Percentiles rank a stretch among this genome's conserved stretches.
These are phyloP conservation scores for Bocquillonia castaneifolia DNA, from an alignment of 441 rosid genomes.

Conservation along the genomic window DNA sequence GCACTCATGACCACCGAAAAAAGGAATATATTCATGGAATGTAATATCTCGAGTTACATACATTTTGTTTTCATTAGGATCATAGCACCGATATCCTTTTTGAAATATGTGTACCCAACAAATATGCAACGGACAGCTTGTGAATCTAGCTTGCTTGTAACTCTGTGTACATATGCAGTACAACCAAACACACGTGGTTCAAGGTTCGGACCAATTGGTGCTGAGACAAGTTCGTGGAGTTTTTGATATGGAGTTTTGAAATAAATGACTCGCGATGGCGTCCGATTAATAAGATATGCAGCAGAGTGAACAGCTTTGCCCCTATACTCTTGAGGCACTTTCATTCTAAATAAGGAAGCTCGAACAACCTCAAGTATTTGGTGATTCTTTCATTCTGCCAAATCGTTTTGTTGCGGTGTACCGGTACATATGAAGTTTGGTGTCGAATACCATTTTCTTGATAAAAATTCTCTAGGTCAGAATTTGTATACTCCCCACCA, in stretches of 20 bases:
- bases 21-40: neutral
- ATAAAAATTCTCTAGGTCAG: no score
- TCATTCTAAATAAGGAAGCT: neutral
- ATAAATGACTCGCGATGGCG: neutral
- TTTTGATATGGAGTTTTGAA: neutral
- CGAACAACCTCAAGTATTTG: neutral
- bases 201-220: neutral
- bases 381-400: no score
- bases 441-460: no score
- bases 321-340: neutral
- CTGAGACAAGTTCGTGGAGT: neutral
- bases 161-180: neutral
- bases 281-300: neutral
- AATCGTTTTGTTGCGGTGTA: no score
- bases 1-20: neutral
- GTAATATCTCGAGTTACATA: neutral
- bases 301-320: neutral
- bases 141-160: neutral
- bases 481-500: no score
- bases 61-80: neutral
- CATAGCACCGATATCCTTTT: slow-evolving; percentile 5
- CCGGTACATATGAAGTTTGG: no score
- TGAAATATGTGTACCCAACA: neutral
- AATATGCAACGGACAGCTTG: neutral
- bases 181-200: neutral